These are phyloP conservation scores for Cercophora newfieldiana DNA, from an alignment of 495 filamentous ascomycete genomes.

Conservation along the genomic window DNA sequence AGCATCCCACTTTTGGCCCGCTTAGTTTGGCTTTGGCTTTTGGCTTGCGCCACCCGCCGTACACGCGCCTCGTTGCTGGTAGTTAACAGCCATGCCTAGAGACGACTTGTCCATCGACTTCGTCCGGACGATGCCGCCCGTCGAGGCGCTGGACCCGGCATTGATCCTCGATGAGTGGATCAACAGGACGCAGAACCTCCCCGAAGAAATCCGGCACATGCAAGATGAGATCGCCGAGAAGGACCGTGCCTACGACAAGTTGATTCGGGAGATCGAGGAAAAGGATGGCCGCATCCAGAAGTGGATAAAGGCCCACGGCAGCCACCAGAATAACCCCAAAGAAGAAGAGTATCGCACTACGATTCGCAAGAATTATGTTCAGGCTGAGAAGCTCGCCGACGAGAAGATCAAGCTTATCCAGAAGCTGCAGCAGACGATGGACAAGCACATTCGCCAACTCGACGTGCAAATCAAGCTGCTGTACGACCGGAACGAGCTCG, in stretches of 20 bases:
- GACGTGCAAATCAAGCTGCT: conserved; percentile 85
- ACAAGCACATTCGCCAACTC: conserved; percentile 84
- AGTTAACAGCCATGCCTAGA: conserved; percentile 59
- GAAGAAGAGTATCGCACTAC: conserved; percentile 72
- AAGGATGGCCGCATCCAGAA: conserved; percentile 84
- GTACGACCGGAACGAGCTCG: conserved; percentile 69
- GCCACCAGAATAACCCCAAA: conserved; percentile 78
- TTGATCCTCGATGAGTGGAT: conserved; percentile 91
- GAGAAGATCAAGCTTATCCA: conserved; percentile 83
- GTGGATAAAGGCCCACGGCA: conserved; percentile 83
- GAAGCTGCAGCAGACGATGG: conserved; percentile 74
- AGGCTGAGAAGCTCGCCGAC: conserved; percentile 71
- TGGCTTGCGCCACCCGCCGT: conserved; percentile 9
- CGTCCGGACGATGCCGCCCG: conserved; percentile 53
- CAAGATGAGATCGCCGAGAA: conserved; percentile 94
- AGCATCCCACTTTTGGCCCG: conserved; percentile 1
- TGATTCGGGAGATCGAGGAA: conserved; percentile 68
- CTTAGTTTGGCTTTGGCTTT: conserved; percentile 5
- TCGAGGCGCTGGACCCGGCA: conserved; percentile 69
- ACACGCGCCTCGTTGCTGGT: conserved; percentile 11
- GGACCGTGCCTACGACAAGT: conserved; percentile 75
- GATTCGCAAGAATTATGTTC: conserved; percentile 70
- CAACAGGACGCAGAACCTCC: conserved; percentile 81
- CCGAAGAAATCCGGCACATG: conserved; percentile 86
- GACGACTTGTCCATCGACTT: conserved; percentile 63